Percentiles rank a stretch among this genome's conserved stretches.
These are phyloP conservation scores for Mucor plumbeus DNA, from an alignment of 371 early-diverging fungal genomes.

Conservation along the genomic window DNA sequence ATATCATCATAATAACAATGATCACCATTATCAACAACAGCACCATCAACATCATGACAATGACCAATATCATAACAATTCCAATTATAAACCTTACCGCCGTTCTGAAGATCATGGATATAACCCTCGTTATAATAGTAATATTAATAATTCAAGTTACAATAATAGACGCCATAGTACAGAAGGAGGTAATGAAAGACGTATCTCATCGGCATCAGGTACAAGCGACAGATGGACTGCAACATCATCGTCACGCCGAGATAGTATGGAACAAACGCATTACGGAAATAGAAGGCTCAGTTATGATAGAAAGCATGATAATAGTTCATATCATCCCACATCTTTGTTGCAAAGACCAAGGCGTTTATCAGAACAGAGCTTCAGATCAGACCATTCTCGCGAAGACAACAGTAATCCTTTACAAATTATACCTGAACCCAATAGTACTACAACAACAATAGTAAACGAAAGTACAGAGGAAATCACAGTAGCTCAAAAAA, in stretches of 20 bases:
- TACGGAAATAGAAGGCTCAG: slow-evolving; percentile 16
- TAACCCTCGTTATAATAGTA: slow-evolving; percentile 18
- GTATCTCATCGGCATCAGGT: slow-evolving; percentile 6
- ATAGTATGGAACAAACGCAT: slow-evolving; percentile 9
- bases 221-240: slow-evolving; percentile 8
- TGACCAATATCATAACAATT: not conserved
- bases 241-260: slow-evolving; percentile 11
- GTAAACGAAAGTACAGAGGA: slow-evolving; percentile 28
- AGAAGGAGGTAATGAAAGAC: slow-evolving; percentile 3
- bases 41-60: not conserved
- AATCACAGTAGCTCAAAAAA: slow-evolving; percentile 42
- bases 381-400: slow-evolving; percentile 35
- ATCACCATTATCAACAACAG: slow-evolving; percentile 1
- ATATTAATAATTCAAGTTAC: not conserved
- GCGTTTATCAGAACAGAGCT: slow-evolving; percentile 38
- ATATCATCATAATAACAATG: slow-evolving; percentile 9
- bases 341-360: slow-evolving; percentile 34
- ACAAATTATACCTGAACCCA: slow-evolving; percentile 18
- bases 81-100: slow-evolving; percentile 19
- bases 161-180: slow-evolving; percentile 19
- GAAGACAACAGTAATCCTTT: slow-evolving; percentile 18
- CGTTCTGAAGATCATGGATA: slow-evolving; percentile 23
- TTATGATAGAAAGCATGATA: slow-evolving; percentile 15
- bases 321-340: slow-evolving; percentile 17
- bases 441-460: not conserved